Conservation (phyloP, 345 rosid species). For the Eutrema japonicum region DNA sequence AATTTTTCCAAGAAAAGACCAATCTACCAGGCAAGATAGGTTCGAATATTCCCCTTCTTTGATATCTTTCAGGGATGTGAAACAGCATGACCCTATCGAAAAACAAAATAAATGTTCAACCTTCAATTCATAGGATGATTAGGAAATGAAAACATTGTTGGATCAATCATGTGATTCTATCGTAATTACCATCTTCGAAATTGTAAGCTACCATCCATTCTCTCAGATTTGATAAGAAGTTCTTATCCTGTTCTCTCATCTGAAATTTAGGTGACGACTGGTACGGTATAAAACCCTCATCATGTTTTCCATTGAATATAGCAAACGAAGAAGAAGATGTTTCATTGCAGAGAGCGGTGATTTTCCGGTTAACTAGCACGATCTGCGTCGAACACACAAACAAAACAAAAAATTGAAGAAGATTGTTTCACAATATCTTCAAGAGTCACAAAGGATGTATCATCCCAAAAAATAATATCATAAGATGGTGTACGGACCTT, state of each 20-base stretch:
- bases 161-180: neutral
- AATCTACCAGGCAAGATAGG: slow-evolving; percentile 27
- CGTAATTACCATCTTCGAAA: slow-evolving; percentile 34
- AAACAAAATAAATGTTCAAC: slow-evolving; percentile 13
- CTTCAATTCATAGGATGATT: neutral
- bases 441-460: neutral
- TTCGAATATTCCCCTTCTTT: slow-evolving; percentile 37
- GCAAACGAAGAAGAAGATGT: slow-evolving; percentile 27
- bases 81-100: slow-evolving; percentile 35
- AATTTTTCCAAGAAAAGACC: neutral
- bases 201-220: slow-evolving; percentile 28
- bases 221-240: slow-evolving; percentile 25
- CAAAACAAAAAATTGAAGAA: neutral
- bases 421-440: neutral
- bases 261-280: slow-evolving; percentile 32
- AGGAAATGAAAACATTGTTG: neutral
- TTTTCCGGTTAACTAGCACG: slow-evolving; percentile 33
- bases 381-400: slow-evolving; percentile 13
- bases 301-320: slow-evolving; percentile 14
- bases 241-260: slow-evolving; percentile 39
- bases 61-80: slow-evolving; percentile 35
- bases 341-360: slow-evolving; percentile 40
- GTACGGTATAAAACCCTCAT: slow-evolving; percentile 9
- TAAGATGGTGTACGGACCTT: slow-evolving; percentile 23
- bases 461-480: neutral